Evolutionary conservation across 1,139 yeast genomes (phyloP).

Genomic region (Arxiozyma bovina): DNA sequence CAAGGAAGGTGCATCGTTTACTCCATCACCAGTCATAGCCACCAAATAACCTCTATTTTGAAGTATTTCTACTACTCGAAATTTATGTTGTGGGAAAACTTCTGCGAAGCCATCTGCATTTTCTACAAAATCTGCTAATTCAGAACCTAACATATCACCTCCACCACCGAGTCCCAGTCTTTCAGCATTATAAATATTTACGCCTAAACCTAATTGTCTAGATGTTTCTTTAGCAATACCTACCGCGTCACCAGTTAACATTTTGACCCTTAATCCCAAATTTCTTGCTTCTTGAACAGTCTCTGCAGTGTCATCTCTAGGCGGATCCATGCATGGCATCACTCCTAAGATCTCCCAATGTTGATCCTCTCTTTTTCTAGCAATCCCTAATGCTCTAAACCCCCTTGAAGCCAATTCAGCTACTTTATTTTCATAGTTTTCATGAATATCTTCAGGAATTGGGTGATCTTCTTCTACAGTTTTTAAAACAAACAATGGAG

Average conservation of each 20-base stretch:
- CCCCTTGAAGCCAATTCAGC: conserved; percentile 96
- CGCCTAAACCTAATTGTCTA: conserved; percentile 93
- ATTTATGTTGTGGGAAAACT: conserved; percentile 93
- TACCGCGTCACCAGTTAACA: conserved; percentile 98
- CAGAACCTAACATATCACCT: conserved; percentile 92
- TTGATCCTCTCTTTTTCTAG: conserved; percentile 96
- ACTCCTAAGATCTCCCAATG: conserved; percentile 96
- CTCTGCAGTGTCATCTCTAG: conserved; percentile 95
- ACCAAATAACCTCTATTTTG: conserved; percentile 83
- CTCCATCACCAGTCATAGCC: conserved; percentile 98
- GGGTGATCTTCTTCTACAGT: conserved; percentile 94
- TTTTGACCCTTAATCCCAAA: conserved; percentile 89
- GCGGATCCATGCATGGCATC: conserved; percentile 98
- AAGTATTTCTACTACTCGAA: conserved; percentile 81
- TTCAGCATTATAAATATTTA: conserved; percentile 94
- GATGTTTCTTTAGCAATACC: conserved; percentile 98
- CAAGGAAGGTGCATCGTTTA: conserved; percentile 89
- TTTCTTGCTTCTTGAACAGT: conserved; percentile 87
- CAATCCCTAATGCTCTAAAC: conserved; percentile 97
- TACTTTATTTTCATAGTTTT: conserved; percentile 89
- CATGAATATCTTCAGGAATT: conserved; percentile 87
- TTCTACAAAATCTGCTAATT: conserved; percentile 88
- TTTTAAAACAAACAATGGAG: conserved; percentile 85
- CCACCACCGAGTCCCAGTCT: conserved; percentile 87
- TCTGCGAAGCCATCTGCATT: conserved; percentile 94